These are phyloP conservation scores for Stagonosporopsis chrysanthemi DNA, from an alignment of 2,329 filamentous ascomycete species.

Conservation along the genomic window DNA sequence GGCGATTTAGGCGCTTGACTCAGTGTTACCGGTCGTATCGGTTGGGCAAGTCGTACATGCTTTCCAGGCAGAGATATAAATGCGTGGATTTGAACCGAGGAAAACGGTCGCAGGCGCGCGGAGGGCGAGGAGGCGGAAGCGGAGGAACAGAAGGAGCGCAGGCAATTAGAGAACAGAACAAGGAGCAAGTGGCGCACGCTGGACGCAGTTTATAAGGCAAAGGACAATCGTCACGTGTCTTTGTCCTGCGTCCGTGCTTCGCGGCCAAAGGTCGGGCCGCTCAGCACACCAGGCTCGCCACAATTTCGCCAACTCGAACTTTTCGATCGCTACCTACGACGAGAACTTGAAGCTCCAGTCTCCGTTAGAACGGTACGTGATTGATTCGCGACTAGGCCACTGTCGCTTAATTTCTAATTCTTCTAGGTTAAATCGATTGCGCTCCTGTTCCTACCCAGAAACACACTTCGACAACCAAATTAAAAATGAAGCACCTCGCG, in stretches of 20 bases:
- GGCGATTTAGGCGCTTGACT: conserved; percentile 44
- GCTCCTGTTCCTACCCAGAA: conserved; percentile 73
- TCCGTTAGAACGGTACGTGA: conserved; percentile 86
- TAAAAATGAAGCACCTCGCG: conserved; percentile 99
- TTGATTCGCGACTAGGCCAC: conserved; percentile 17
- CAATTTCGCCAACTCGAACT: conserved; percentile 35
- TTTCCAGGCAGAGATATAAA: conserved; percentile 29
- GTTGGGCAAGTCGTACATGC: conserved; percentile 46
- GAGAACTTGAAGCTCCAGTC: conserved; percentile 98
- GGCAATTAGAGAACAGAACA: conserved; percentile 27
- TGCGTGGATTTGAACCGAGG: conserved; percentile 17
- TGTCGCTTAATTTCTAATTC: conserved; percentile 22
- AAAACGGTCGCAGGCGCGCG: conserved; percentile 24
- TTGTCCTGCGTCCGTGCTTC: not conserved
- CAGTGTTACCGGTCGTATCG: conserved; percentile 48
- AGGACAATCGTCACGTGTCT: conserved; percentile 27
- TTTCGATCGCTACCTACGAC: conserved; percentile 40
- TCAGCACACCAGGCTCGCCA: not conserved
- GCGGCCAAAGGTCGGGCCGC: not conserved
- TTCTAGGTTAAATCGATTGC: conserved; percentile 82
- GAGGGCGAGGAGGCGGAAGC: conserved; percentile 26
- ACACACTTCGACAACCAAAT: conserved; percentile 61
- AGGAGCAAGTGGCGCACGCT: conserved; percentile 34
- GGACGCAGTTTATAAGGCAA: conserved; percentile 32
- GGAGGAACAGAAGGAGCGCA: conserved; percentile 24